Evolutionary conservation across 2,329 filamentous ascomycete genomes (phyloP).

Genomic region (Bipolaris bicolor): DNA sequence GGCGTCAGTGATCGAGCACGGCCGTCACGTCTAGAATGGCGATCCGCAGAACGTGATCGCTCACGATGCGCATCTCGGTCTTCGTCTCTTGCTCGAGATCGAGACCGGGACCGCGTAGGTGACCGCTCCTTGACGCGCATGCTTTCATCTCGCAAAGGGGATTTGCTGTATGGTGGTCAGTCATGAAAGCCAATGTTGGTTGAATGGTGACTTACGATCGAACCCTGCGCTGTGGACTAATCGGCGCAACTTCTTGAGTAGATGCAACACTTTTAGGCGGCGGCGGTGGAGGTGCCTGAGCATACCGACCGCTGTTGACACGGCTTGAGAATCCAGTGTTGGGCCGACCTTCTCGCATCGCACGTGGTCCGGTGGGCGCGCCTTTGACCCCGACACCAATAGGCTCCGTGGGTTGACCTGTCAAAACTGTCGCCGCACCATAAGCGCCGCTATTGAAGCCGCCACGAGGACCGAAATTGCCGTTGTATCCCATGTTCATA

Average conservation of each 20-base stretch:
- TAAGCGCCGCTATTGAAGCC: slow-evolving; percentile 50
- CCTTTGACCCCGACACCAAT: slow-evolving; percentile 65
- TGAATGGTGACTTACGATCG: slow-evolving; percentile 37
- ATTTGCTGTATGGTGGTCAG: slow-evolving; percentile 32
- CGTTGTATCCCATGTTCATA: slow-evolving; percentile 49
- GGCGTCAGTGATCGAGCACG: slow-evolving; percentile 60
- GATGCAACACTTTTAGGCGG: slow-evolving; percentile 28
- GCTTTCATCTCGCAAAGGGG: slow-evolving; percentile 43
- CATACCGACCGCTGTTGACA: slow-evolving; percentile 48
- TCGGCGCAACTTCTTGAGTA: slow-evolving; percentile 24
- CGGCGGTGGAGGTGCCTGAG: slow-evolving; percentile 24
- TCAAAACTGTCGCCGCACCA: slow-evolving; percentile 47
- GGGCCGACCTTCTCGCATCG: slow-evolving; percentile 86
- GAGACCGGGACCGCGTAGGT: slow-evolving; percentile 50
- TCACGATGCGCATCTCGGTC: slow-evolving; percentile 25
- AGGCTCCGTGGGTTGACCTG: slow-evolving; percentile 42
- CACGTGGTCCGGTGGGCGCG: slow-evolving; percentile 91
- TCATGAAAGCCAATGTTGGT: not conserved
- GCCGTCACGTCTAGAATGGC: slow-evolving; percentile 57
- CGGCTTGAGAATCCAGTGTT: slow-evolving; percentile 77
- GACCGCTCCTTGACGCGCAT: slow-evolving; percentile 48
- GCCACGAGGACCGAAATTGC: slow-evolving; percentile 54
- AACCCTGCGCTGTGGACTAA: slow-evolving; percentile 36
- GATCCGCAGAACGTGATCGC: slow-evolving; percentile 39
- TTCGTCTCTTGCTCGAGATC: slow-evolving; percentile 43